Conservation (phyloP, 2,329 filamentous ascomycete species). For the Didymella exigua region DNA sequence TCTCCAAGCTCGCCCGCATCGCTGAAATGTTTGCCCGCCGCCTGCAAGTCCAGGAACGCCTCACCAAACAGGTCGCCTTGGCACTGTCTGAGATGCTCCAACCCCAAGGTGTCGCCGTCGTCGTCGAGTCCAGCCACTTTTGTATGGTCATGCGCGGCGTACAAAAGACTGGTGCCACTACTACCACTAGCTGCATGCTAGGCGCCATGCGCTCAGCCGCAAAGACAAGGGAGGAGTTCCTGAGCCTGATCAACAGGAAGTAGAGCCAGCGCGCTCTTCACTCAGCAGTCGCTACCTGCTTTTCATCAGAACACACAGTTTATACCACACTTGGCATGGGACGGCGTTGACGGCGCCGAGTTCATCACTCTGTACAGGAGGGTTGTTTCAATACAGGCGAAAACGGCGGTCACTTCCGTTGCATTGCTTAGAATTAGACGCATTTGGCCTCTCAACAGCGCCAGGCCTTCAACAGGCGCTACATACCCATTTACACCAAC, state of each 20-base stretch:
- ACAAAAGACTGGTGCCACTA: constrained; percentile 83
- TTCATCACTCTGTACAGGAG: constrained; percentile 38
- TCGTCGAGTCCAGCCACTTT: constrained; percentile 95
- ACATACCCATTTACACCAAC: constrained; percentile 14
- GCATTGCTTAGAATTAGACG: constrained; percentile 23
- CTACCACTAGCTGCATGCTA: constrained; percentile 96
- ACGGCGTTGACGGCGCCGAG: constrained; percentile 23
- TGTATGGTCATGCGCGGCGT: constrained; percentile 99
- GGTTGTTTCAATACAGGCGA: not conserved
- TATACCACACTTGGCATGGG: constrained; percentile 9
- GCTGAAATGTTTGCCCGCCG: constrained; percentile 96
- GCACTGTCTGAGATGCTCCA: constrained; percentile 91
- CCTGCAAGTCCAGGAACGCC: constrained; percentile 92
- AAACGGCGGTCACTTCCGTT: constrained; percentile 25
- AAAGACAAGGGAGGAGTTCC: constrained; percentile 94
- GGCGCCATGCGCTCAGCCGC: constrained; percentile 91
- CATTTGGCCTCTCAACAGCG: constrained; percentile 32
- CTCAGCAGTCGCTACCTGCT: not conserved
- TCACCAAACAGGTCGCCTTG: constrained; percentile 94
- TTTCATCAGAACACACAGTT: not conserved
- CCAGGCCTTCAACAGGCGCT: constrained; percentile 40
- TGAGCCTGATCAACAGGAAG: constrained; percentile 66
- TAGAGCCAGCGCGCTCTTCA: constrained; percentile 14
- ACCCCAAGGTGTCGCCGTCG: constrained; percentile 92
- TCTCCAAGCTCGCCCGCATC: constrained; percentile 93